Conservation (phyloP, 441 rosid genomes). For the Flueggea neowawraea region DNA sequence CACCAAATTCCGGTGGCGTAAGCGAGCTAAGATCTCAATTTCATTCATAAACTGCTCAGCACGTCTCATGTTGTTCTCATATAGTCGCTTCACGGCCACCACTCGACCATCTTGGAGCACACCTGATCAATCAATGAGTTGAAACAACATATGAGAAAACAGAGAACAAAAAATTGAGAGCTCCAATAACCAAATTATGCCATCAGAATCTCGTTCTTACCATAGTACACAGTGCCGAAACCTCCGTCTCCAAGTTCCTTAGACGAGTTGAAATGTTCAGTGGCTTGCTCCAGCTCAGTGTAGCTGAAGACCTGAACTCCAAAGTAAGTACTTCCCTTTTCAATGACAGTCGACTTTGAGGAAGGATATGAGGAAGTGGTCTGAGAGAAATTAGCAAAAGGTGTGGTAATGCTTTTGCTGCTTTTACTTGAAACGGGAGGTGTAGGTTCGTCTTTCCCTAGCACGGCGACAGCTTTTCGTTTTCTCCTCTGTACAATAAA, state of each 20-base stretch:
- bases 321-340: constrained; percentile 50
- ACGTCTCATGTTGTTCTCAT: constrained; percentile 45
- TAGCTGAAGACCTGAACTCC: constrained; percentile 74
- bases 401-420: constrained; percentile 34
- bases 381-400: constrained; percentile 34
- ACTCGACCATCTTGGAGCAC: constrained; percentile 48
- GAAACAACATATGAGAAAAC: background rate
- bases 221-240: constrained; percentile 80
- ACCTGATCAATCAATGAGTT: constrained; percentile 33
- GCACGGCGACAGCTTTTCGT: constrained; percentile 25
- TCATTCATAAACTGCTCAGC: constrained; percentile 64
- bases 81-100: constrained; percentile 64
- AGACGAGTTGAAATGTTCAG: constrained; percentile 60
- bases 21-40: constrained; percentile 41
- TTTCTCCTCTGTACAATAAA: constrained; percentile 21
- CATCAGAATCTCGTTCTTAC: constrained; percentile 37
- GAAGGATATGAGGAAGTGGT: constrained; percentile 37
- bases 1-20: constrained; percentile 54
- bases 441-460: constrained; percentile 31
- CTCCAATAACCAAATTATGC: background rate
- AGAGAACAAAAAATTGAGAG: background rate
- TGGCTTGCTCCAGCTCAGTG: constrained; percentile 78
- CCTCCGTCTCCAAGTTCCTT: constrained; percentile 92
- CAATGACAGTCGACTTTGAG: constrained; percentile 35
- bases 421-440: constrained; percentile 36